These are phyloP conservation scores for Psidium guajava DNA, from an alignment of 345 rosid species.

Conservation along the genomic window DNA sequence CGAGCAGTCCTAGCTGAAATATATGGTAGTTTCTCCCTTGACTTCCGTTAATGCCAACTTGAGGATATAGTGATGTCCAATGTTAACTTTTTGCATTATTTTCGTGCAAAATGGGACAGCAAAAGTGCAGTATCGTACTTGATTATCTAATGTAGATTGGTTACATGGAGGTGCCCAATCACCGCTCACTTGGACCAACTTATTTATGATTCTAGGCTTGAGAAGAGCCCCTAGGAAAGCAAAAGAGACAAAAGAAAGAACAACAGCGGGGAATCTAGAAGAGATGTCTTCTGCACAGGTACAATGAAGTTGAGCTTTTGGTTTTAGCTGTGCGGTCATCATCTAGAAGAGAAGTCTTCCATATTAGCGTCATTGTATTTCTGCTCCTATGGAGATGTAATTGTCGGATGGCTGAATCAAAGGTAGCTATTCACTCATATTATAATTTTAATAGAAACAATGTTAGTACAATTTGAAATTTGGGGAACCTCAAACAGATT, in stretches of 20 bases:
- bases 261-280: constrained; percentile 11
- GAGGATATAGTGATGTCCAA: neutral
- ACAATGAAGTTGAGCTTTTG: neutral
- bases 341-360: neutral
- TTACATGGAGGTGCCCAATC: constrained; percentile 93
- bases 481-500: constrained; percentile 1
- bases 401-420: too few relatives aligned
- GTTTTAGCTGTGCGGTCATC: neutral
- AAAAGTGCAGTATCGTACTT: constrained; percentile 79
- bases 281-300: constrained; percentile 6
- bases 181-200: constrained; percentile 69
- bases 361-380: neutral
- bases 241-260: constrained; percentile 11
- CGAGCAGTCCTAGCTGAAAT: constrained; percentile 84
- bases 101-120: constrained; percentile 23
- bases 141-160: constrained; percentile 90
- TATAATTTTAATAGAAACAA: too few relatives aligned
- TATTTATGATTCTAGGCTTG: constrained; percentile 77
- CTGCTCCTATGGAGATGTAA: neutral
- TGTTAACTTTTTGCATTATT: neutral
- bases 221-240: constrained; percentile 60
- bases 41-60: neutral
- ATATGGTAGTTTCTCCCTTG: constrained; percentile 37
- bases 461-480: too few relatives aligned
- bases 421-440: too few relatives aligned